Percentiles rank a stretch among this genome's conserved stretches.
phyloP scores from a whole-genome alignment of 2,329 filamentous ascomycete genomes.

The Periconia sp. region DNA sequence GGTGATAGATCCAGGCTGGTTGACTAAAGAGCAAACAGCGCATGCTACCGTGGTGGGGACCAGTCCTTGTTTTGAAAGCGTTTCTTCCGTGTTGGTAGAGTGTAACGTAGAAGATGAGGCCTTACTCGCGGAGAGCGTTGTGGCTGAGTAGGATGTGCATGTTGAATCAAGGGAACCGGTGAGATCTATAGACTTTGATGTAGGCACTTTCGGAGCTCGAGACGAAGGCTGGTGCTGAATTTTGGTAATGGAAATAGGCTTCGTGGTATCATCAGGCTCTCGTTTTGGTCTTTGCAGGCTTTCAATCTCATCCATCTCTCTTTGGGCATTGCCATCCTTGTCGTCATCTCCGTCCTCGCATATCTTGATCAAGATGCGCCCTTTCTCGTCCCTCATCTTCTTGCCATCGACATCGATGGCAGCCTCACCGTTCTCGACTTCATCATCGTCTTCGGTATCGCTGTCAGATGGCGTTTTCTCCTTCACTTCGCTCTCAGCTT shows the following conservation, averaged over 20 bases:
- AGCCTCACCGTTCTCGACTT: slow-evolving; percentile 52
- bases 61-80: not conserved
- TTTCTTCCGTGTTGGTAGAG: no score
- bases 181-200: no score
- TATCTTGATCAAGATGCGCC: slow-evolving; percentile 70
- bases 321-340: slow-evolving; percentile 43
- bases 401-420: slow-evolving; percentile 70
- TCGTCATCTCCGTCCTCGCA: slow-evolving; percentile 71
- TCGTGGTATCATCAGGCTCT: no score
- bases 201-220: no score
- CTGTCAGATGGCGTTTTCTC: slow-evolving; percentile 39
- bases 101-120: no score
- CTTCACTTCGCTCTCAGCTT: slow-evolving; percentile 48
- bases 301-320: slow-evolving; percentile 72
- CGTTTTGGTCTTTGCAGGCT: slow-evolving; percentile 43
- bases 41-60: slow-evolving; percentile 50
- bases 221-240: no score
- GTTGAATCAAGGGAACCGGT: no score
- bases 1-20: slow-evolving; percentile 60
- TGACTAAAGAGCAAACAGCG: slow-evolving; percentile 72
- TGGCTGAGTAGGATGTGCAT: no score
- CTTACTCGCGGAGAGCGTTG: no score
- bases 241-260: no score
- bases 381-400: slow-evolving; percentile 69
- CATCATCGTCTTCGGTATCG: slow-evolving; percentile 43